Evolutionary conservation across 2,329 filamentous ascomycete genomes (phyloP).

Genomic region (Keithomyces neogunnii): DNA sequence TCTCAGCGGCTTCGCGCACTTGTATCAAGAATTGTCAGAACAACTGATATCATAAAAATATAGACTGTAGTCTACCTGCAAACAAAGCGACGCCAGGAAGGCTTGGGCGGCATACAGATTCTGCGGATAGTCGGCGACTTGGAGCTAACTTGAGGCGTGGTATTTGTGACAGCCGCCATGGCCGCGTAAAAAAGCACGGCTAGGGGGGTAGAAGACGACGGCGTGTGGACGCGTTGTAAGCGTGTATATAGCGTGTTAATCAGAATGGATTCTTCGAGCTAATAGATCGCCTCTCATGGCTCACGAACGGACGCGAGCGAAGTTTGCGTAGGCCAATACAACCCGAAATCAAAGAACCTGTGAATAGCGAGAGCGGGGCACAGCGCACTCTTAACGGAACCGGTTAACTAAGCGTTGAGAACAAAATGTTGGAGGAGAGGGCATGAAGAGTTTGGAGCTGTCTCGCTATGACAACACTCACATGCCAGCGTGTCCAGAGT

Average conservation of each 20-base stretch:
- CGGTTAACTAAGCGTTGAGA: no score
- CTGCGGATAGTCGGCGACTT: slow-evolving; percentile 80
- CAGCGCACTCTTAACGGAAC: no score
- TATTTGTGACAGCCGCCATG: slow-evolving; percentile 4
- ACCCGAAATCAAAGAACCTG: no score
- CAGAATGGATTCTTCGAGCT: no score
- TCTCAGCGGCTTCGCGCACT: slow-evolving; percentile 88
- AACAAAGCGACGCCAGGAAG: background rate
- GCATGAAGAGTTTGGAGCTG: no score
- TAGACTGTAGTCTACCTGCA: background rate
- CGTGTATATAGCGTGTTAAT: no score
- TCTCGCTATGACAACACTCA: background rate
- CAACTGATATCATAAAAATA: slow-evolving; percentile 1
- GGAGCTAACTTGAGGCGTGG: slow-evolving; percentile 48
- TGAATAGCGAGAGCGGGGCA: no score
- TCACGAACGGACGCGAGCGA: no score
- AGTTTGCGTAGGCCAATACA: no score
- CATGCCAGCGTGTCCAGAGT: background rate
- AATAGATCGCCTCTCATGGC: no score
- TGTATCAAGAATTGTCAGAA: background rate
- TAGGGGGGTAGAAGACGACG: background rate
- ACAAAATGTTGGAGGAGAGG: no score
- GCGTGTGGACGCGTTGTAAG: background rate
- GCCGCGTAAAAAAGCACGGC: background rate
- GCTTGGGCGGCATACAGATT: slow-evolving; percentile 54